Evolutionary conservation across 1,139 yeast genomes (phyloP), one percentile per base, ranked within the genome.

Genomic region (Pichia sp.): DNA sequence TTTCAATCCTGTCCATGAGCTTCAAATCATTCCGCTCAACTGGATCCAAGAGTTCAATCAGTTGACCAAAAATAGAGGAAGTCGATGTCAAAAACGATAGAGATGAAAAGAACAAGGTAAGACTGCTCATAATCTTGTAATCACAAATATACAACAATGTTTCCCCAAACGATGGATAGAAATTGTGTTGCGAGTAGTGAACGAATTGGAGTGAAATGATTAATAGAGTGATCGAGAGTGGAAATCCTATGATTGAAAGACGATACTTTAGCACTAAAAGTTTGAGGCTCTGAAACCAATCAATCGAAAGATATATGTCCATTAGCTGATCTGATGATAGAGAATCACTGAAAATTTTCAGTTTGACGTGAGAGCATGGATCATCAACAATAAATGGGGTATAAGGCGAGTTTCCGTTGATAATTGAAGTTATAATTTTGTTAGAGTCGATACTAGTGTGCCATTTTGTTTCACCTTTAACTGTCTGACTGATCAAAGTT

Each of bases 371-470:
- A 10, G 48, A 28, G 12, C 66, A 59, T 6, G 54, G 51, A 7
- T 60, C 58, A 36, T 59, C 49, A 40, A 62, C 59, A 40, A 66
- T 66, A 56, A 77, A 77, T 3, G 95, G 93, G 9, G 87, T 78
- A 64, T 74, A 90, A 0, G 96, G 96, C 0, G 95, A 84, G 28
- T 83, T 75, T n/a, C 88, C 87, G 64, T 87, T 95, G 63, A 83
- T 72, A 16, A 75, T 72, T 44, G 80, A 63, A 59, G 71, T 68
- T 39, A 75, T 60, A 41, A 66, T 58, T 37, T 58, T 65, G 44
- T 66, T 60, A 9, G 70, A 64, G 4, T 70, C 66, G 1, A 80
- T 60, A 50, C 82, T 74, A 6, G 83, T 67, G 60, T 82, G 85
- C 87, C 93, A 88, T 66, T 88, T 89, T 0, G 87, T 77, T 65